Conservation (phyloP, 2,329 filamentous ascomycete species). For the Furcasterigmium furcatum region DNA sequence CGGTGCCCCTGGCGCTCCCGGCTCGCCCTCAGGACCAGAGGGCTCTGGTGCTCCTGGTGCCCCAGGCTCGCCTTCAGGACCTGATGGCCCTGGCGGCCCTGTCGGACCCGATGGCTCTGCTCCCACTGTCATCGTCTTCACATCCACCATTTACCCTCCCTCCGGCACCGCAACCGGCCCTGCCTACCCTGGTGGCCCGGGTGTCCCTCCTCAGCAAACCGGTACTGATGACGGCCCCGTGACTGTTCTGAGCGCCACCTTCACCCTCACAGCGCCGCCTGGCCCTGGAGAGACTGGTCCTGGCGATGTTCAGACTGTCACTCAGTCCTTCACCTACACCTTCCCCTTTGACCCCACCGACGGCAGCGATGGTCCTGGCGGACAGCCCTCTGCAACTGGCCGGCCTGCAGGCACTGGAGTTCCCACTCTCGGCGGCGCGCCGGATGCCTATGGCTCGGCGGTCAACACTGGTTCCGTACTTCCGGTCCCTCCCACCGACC, state of each 20-base stretch:
- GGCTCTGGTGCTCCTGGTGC: neutral
- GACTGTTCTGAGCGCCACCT: constrained; percentile 1
- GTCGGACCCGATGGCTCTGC: neutral
- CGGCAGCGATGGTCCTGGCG: neutral
- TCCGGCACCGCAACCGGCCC: neutral
- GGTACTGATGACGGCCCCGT: neutral
- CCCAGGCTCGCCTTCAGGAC: neutral
- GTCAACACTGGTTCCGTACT: neutral
- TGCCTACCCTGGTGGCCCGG: neutral
- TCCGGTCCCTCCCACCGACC: neutral
- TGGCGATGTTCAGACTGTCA: neutral
- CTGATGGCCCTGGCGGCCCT: neutral
- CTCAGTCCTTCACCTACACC: neutral
- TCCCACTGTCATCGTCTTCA: neutral
- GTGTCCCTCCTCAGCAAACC: neutral
- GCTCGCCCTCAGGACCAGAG: neutral
- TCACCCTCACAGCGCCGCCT: neutral
- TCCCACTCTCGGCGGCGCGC: neutral
- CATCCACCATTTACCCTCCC: constrained; percentile 2
- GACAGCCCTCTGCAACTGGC: neutral
- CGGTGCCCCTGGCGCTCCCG: neutral
- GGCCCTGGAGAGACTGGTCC: constrained; percentile 1
- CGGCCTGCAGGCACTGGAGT: neutral
- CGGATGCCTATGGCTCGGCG: neutral
- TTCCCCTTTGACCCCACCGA: neutral